Conservation (phyloP, 139 green algal species). For the Diplosphaera chodatii region DNA sequence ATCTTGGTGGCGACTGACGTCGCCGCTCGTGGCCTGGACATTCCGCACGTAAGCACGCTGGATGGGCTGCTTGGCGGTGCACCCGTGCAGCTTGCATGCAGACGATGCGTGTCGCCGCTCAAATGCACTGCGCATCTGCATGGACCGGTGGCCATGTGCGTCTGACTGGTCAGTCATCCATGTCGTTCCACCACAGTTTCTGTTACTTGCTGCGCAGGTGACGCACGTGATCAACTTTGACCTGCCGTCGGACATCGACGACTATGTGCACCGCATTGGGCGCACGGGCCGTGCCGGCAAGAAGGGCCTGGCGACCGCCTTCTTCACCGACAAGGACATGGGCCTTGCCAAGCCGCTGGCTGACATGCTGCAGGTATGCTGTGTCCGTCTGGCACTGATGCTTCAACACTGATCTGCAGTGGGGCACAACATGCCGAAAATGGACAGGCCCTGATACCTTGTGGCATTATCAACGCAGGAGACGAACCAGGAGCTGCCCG, state of each 20-base stretch:
- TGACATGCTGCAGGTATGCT: constrained; percentile 59
- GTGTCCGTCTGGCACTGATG: constrained; percentile 2
- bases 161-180: no score
- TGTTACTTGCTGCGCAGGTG: no score
- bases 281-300: constrained; percentile 85
- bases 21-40: constrained; percentile 90
- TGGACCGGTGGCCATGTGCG: no score
- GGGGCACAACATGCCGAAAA: no score
- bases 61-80: no score
- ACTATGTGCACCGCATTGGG: constrained; percentile 84
- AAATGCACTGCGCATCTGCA: no score
- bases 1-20: constrained; percentile 95
- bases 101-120: no score
- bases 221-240: constrained; percentile 86
- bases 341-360: constrained; percentile 66
- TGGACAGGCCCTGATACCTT: neutral
- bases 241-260: constrained; percentile 78
- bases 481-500: constrained; percentile 93
- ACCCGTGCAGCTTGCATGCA: no score
- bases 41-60: constrained; percentile 56
- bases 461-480: constrained; percentile 39
- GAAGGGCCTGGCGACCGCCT: constrained; percentile 93
- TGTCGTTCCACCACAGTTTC: no score
- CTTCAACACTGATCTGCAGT: no score
- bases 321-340: constrained; percentile 93